Percentiles rank a stretch among this genome's conserved stretches.
Evolutionary conservation across 768 basidiomycete species (phyloP).

Genomic region (Candolleomyces aberdarensis): DNA sequence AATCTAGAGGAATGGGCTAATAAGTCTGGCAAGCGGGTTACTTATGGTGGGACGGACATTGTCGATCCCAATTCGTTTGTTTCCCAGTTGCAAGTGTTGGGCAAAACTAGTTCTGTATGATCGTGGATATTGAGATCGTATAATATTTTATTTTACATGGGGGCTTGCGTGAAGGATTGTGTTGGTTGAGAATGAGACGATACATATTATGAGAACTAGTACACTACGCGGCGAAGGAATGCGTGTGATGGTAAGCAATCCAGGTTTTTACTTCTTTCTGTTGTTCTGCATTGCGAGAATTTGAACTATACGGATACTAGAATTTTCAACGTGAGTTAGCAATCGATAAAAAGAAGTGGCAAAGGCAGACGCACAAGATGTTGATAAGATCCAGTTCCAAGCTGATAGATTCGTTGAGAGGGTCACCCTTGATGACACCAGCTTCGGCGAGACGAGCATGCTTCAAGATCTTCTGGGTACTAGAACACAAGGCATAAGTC

Average conservation of each 20-base stretch:
- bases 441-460: slow-evolving; percentile 73
- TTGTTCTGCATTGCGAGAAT: slow-evolving; percentile 68
- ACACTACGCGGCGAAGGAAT: no score
- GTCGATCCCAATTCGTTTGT: slow-evolving; percentile 87
- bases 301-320: slow-evolving; percentile 77
- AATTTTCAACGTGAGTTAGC: slow-evolving; percentile 1
- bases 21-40: slow-evolving; percentile 78
- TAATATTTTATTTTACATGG: no score
- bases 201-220: no score
- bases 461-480: slow-evolving; percentile 82
- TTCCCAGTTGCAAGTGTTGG: slow-evolving; percentile 61
- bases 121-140: not conserved
- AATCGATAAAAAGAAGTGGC: not conserved
- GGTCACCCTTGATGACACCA: slow-evolving; percentile 65
- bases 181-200: no score
- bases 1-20: slow-evolving; percentile 93
- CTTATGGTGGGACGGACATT: slow-evolving; percentile 96
- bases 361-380: slow-evolving; percentile 60
- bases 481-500: slow-evolving; percentile 17
- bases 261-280: slow-evolving; percentile 39
- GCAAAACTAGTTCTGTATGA: slow-evolving; percentile 35
- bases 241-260: slow-evolving; percentile 1
- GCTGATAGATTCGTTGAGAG: slow-evolving; percentile 73
- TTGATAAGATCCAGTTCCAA: slow-evolving; percentile 88
- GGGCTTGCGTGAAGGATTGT: no score